A percentile compares a stretch with the other conserved stretches of the same genome.
phyloP scores from a whole-genome alignment of 257 asterid species.

The Asclepias syriaca region DNA sequence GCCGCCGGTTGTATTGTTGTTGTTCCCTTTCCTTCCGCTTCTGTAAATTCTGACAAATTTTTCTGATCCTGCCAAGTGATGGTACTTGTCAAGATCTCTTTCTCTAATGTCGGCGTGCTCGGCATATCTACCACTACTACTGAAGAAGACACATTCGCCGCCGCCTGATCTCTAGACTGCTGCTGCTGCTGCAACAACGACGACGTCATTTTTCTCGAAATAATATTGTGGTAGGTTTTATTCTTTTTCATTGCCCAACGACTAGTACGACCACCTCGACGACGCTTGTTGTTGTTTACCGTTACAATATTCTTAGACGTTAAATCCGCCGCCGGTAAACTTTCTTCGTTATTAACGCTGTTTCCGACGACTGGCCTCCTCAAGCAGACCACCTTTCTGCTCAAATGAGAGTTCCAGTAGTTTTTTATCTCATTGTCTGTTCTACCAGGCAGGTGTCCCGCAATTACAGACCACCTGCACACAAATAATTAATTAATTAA shows the following conservation, averaged over 20 bases:
- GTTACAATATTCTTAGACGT: constrained; percentile 5
- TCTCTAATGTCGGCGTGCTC: constrained; percentile 36
- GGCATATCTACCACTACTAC: constrained; percentile 26
- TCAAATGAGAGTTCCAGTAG: constrained; percentile 83
- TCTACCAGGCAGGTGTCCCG: constrained; percentile 76
- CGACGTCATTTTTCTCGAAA: background rate
- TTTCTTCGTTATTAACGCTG: background rate
- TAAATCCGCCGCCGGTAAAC: constrained; percentile 14
- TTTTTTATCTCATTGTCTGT: constrained; percentile 95
- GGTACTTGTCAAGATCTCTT: constrained; percentile 26
- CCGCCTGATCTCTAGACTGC: background rate
- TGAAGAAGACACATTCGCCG: constrained; percentile 3
- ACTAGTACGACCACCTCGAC: constrained; percentile 18
- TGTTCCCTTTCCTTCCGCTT: background rate
- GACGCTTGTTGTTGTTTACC: constrained; percentile 19
- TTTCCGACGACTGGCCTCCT: constrained; percentile 21
- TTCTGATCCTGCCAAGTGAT: constrained; percentile 13
- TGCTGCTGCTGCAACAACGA: background rate
- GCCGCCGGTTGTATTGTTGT: background rate
- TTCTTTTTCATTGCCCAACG: constrained; percentile 25
- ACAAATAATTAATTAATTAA: background rate
- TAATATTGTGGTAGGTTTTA: background rate
- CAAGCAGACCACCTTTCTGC: constrained; percentile 47
- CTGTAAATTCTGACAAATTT: too few relatives aligned
- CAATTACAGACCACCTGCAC: constrained; percentile 80